phyloP scores from a whole-genome alignment of 768 basidiomycete genomes.

The Lactifluus hygrophoroides region DNA sequence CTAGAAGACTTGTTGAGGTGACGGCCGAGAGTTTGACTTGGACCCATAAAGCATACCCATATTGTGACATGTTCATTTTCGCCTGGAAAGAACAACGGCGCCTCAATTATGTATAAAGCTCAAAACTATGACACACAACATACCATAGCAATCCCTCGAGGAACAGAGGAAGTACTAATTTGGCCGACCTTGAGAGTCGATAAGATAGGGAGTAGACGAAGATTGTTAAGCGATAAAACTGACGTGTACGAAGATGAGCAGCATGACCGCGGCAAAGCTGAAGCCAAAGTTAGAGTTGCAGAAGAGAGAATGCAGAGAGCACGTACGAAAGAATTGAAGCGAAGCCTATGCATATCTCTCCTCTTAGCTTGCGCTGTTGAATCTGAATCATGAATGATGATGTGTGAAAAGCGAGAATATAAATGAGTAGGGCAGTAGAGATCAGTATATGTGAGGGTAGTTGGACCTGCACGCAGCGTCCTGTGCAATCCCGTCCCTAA shows the following conservation, averaged over 20 bases:
- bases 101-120: conserved; percentile 17
- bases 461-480: background rate
- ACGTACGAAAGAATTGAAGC: conserved; percentile 67
- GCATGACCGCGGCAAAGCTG: conserved; percentile 40
- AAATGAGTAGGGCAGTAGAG: conserved; percentile 5
- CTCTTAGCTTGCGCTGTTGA: conserved; percentile 40
- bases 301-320: conserved; percentile 19
- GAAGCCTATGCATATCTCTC: conserved; percentile 67
- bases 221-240: conserved; percentile 25
- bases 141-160: conserved; percentile 69
- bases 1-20: conserved; percentile 30
- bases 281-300: conserved; percentile 25
- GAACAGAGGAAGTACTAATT: conserved; percentile 68
- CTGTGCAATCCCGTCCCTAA: background rate
- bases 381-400: conserved; percentile 6
- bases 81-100: conserved; percentile 34
- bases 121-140: conserved; percentile 18
- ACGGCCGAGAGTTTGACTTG: background rate
- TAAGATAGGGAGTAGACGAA: conserved; percentile 22
- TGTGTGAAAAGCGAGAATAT: background rate
- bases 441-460: background rate
- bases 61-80: conserved; percentile 59
- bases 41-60: conserved; percentile 44
- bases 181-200: conserved; percentile 57
- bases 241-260: conserved; percentile 80